A percentile compares a stretch with the other conserved stretches of the same genome.
These are phyloP conservation scores for Melastoma candidum DNA, from an alignment of 441 rosid genomes.

Conservation along the genomic window DNA sequence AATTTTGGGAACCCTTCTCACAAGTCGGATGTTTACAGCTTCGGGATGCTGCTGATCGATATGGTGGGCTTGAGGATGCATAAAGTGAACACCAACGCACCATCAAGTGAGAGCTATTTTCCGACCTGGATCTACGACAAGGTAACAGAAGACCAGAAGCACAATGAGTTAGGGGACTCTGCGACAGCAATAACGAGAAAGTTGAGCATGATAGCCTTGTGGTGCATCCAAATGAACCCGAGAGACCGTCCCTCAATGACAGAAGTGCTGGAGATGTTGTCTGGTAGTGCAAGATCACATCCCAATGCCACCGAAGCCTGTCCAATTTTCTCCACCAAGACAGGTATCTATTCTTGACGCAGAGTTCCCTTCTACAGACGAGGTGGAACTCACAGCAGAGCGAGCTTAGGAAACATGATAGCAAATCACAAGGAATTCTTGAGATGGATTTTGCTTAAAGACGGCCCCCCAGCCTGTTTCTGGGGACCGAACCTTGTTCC, in stretches of 20 bases:
- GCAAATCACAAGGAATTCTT: too few relatives aligned
- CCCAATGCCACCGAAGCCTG: constrained; percentile 30
- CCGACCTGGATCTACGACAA: constrained; percentile 26
- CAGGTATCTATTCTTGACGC: neutral
- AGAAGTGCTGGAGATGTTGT: constrained; percentile 27
- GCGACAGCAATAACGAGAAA: constrained; percentile 17
- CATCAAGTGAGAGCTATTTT: constrained; percentile 20
- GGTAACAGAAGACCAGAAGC: constrained; percentile 7
- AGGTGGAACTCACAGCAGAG: too few relatives aligned
- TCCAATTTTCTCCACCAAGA: constrained; percentile 9
- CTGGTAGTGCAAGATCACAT: constrained; percentile 14
- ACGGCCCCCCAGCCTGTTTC: too few relatives aligned
- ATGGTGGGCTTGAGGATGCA: constrained; percentile 21
- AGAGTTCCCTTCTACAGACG: too few relatives aligned
- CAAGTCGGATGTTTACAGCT: constrained; percentile 35
- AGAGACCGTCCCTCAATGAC: constrained; percentile 31
- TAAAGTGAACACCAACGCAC: neutral
- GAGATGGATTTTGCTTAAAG: too few relatives aligned
- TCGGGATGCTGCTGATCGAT: constrained; percentile 32
- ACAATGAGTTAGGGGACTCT: neutral
- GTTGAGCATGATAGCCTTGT: constrained; percentile 25
- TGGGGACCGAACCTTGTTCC: too few relatives aligned
- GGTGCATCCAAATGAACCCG: constrained; percentile 34
- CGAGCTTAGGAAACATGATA: too few relatives aligned
- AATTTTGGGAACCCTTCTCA: constrained; percentile 28